Conservation (phyloP, 2,329 filamentous ascomycete genomes). For the Colletotrichum sp. region DNA sequence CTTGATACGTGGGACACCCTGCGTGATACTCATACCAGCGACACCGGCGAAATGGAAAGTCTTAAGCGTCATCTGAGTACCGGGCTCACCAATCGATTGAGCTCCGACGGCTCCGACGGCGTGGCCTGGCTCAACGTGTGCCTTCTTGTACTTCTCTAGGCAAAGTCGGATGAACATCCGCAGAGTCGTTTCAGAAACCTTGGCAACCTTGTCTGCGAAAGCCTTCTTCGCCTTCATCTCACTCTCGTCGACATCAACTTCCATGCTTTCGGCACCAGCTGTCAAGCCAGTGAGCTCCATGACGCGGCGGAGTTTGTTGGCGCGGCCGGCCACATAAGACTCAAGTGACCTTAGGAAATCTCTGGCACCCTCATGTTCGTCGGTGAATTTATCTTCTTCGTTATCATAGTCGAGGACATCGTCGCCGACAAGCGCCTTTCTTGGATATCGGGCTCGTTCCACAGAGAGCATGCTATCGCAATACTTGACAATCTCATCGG, state of each 20-base stretch:
- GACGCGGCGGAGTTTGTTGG: conserved; percentile 55
- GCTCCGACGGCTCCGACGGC: conserved; percentile 96
- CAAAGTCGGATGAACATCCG: conserved; percentile 80
- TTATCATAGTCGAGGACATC: conserved; percentile 73
- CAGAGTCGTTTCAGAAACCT: conserved; percentile 79
- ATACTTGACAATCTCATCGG: conserved; percentile 73
- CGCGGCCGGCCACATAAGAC: conserved; percentile 69
- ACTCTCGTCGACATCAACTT: conserved; percentile 27
- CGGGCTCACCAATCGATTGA: conserved; percentile 96
- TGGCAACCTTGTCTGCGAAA: conserved; percentile 75
- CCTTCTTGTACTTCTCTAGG: conserved; percentile 87
- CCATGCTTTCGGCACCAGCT: conserved; percentile 25
- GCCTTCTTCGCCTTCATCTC: conserved; percentile 36
- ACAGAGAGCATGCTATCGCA: conserved; percentile 71
- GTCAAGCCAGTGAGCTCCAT: conserved; percentile 17
- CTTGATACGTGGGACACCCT: conserved; percentile 99
- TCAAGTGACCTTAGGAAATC: conserved; percentile 82
- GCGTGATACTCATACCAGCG: conserved; percentile 98
- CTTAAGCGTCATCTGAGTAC: conserved; percentile 98
- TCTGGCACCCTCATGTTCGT: conserved; percentile 82
- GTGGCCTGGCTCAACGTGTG: conserved; percentile 91
- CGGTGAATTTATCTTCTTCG: conserved; percentile 69
- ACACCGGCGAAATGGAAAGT: conserved; percentile 99
- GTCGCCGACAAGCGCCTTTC: conserved; percentile 65
- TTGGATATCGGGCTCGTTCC: conserved; percentile 68